Evolutionary conservation across 352 stramenopile species (phyloP).

Genomic region (Pythium periplocum): DNA sequence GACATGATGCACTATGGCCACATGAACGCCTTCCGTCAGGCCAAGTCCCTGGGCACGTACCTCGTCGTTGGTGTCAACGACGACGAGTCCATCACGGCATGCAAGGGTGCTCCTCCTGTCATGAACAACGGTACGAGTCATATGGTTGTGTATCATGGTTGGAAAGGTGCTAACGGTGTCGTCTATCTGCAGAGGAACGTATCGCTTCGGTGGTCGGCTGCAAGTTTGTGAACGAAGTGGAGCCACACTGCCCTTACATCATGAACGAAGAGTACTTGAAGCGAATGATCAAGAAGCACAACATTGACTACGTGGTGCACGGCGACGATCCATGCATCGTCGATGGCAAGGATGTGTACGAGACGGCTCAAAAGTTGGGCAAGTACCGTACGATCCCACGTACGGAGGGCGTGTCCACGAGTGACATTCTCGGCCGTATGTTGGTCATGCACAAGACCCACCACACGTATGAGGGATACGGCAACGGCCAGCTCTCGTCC

Average conservation of each 20-base stretch:
- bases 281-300: constrained; percentile 95
- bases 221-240: constrained; percentile 99
- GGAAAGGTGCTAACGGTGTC: neutral
- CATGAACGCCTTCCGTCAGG: constrained; percentile 99
- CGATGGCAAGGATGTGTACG: constrained; percentile 98
- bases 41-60: constrained; percentile 93
- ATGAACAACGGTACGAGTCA: constrained; percentile 86
- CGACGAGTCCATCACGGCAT: constrained; percentile 95
- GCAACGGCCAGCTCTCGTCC: constrained; percentile 74
- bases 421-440: constrained; percentile 98
- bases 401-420: constrained; percentile 96
- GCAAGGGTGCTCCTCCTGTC: constrained; percentile 94
- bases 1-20: constrained; percentile 99
- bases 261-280: constrained; percentile 98
- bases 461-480: constrained; percentile 81
- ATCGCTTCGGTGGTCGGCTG: constrained; percentile 94
- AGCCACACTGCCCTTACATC: constrained; percentile 97
- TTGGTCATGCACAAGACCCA: constrained; percentile 95
- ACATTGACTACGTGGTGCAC: constrained; percentile 99
- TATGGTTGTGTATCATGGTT: neutral
- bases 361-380: constrained; percentile 92
- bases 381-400: constrained; percentile 96
- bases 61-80: constrained; percentile 98
- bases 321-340: constrained; percentile 99
- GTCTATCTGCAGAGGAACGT: constrained; percentile 81